Base-by-base conservation (phyloP, 805 yeast genomes). In the Wickerhamiella spandovensis region DNA sequence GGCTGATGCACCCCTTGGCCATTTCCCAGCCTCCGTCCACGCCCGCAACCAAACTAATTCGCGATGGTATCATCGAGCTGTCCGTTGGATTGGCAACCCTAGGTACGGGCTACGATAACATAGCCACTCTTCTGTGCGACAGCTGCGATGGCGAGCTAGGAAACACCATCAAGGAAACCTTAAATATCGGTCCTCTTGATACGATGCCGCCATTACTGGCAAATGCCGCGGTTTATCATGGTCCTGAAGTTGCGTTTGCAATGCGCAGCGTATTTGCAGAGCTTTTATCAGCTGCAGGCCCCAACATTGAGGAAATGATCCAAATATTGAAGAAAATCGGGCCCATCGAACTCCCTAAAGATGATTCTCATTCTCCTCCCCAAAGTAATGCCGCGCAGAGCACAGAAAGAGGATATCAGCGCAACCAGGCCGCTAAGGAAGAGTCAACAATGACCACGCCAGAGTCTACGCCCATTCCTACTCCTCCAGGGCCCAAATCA, bases 161-260 rank as follows among this genome's bases (percentile, higher is more conserved):
- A 23, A 20, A 44, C 15, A 18, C 37, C 37, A 44, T 44, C 35
- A 25, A 23, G 24, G 18, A 23, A 18, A 15, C 23, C 8, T 20
- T 44, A 4, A 44, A 44, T 18, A 18, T 44, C n/a, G 38, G 24
- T 4, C 46, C 28, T 2, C 6, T 24, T 13, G 30, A 44, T 8
- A 23, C n/a, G 15, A n/a, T 44, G 23, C 35, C 46, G 38, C 24
- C 46, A 18, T 12, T 44, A 15, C n/a, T 44, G 20, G 46, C 46
- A 10, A 44, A 44, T 18, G 37, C 46, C 6, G 46, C 30, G 5
- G 46, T 44, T 3, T 25, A 23, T 20, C 38, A 44, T n/a, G 46
- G 46, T 13, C 18, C 23, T 15, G 46, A 28, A 5, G 38, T 44
- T n/a, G 46, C 46, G 6, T 44, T 28, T 44, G 46, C 46, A 22